phyloP scores from a whole-genome alignment of 2,329 filamentous ascomycete genomes.

The Cercospora berteroae region DNA sequence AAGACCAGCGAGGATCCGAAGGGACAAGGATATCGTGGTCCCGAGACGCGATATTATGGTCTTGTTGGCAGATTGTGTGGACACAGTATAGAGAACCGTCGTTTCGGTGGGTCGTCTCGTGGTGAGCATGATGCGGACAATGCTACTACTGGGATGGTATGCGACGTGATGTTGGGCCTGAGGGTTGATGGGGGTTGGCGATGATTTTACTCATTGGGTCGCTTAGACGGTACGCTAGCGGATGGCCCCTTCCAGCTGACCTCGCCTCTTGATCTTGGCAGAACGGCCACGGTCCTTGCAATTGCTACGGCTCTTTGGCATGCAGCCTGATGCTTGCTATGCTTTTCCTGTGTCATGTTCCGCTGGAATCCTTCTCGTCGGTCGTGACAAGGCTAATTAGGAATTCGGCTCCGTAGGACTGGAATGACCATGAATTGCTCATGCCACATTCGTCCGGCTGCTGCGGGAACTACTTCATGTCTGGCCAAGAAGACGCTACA shows the following conservation, averaged over 20 bases:
- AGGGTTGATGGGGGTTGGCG: background rate
- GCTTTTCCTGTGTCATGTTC: background rate
- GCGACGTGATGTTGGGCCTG: background rate
- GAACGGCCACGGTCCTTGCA: background rate
- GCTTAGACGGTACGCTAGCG: background rate
- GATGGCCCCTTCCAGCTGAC: background rate
- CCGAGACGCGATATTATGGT: slow-evolving; percentile 47
- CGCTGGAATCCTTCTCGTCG: background rate
- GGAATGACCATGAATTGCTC: background rate
- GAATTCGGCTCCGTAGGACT: background rate
- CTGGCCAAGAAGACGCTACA: slow-evolving; percentile 9
- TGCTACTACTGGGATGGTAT: background rate
- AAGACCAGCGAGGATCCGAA: slow-evolving; percentile 47
- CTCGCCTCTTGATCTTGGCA: background rate
- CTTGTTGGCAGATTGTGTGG: slow-evolving; percentile 63
- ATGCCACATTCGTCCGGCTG: slow-evolving; percentile 5
- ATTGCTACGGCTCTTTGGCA: background rate
- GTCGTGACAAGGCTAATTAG: background rate
- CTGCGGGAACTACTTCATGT: slow-evolving; percentile 6
- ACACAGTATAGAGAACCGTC: slow-evolving; percentile 89
- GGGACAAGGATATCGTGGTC: slow-evolving; percentile 41
- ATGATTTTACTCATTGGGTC: background rate
- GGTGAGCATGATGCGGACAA: slow-evolving; percentile 31
- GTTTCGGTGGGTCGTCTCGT: slow-evolving; percentile 61
- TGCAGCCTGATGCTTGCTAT: background rate